phyloP scores from a whole-genome alignment of 31 red algal species.

The Asparagopsis taxiformis region DNA sequence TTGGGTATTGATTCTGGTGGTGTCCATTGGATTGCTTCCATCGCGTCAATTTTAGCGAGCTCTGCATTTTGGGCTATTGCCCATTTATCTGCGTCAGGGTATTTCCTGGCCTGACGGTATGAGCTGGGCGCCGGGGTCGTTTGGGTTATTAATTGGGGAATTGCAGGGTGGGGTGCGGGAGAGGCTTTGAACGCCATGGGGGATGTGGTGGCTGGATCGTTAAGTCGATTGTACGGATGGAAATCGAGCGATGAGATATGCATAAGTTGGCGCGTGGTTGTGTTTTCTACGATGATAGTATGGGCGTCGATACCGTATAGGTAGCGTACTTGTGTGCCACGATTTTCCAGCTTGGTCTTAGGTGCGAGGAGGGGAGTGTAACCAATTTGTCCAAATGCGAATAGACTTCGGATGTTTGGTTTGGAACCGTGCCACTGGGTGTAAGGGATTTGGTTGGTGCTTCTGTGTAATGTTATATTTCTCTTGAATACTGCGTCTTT shows the following conservation, averaged over 20 bases:
- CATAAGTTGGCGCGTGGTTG: neutral
- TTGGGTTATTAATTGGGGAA: neutral
- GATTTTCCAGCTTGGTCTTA: conserved; percentile 1
- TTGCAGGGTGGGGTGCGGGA: too few species aligned
- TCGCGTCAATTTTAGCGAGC: neutral
- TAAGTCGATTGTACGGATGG: conserved; percentile 1
- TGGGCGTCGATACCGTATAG: too few species aligned
- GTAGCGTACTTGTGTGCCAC: conserved; percentile 13
- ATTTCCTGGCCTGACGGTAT: neutral
- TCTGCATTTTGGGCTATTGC: neutral
- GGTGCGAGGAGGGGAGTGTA: neutral
- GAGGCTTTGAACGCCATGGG: neutral
- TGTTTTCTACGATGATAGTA: neutral
- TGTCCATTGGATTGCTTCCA: neutral
- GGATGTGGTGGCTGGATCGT: neutral
- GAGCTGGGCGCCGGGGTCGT: neutral
- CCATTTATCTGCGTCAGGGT: neutral
- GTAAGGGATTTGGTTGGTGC: too few species aligned
- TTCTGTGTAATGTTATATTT: neutral
- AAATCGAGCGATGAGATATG: neutral
- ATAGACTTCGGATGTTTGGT: neutral
- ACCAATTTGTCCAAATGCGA: too few species aligned
- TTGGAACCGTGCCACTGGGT: neutral
- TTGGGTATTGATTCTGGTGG: neutral
- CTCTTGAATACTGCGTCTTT: conserved; percentile 3